Base-by-base conservation (phyloP, 768 basidiomycete species). In the Pilatotrama ljubarskyi region DNA sequence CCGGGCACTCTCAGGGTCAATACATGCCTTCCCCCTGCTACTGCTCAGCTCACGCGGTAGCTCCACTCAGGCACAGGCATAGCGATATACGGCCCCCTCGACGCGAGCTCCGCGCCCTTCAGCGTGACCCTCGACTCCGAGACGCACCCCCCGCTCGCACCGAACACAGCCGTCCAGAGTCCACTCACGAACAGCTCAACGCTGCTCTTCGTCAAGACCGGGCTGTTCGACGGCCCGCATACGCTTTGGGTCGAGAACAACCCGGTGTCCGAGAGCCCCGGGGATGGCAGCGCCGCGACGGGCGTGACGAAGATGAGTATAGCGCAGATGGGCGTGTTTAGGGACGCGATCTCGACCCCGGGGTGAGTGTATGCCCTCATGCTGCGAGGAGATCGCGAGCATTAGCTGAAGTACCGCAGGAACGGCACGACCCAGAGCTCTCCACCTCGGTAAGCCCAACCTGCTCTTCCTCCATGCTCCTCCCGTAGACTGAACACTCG, bases 111-210 rank as follows among this genome's bases (percentile, higher is more conserved):
- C 41, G 55, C 55, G 7, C 41, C 59, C 3, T 47, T 64, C 55
- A 58, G 35, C 25, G 59, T 64, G 5, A 47, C 59, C 35, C 20
- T 64, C n/a, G 63, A 64, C 32, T 59, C 55, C 17, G 26, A 22
- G 24, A 50, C 47, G 6, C 24, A 29, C 11, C 36, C 37, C 1
- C 37, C 55, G 9, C 47, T 55, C 18, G n/a, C 37, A 2, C 59
- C 63, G 9, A 64, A 64, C 43, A 58, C 51, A 14, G 40, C 42
- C 18, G 11, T 49, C 24, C 1, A 20, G 10, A 10, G 29, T 24
- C 51, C 55, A 1, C n/a, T 32, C 14, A 7, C 11, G 18, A 54
- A 50, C 51, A 15, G 4, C 8, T 18, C 56, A 6, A 55, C 53
- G 20, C 40, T 61, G 20, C 41, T 64, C 17, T 64, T 49, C 20